A percentile compares a stretch with the other conserved stretches of the same genome.
Evolutionary conservation across 345 rosid genomes (phyloP).

Genomic region (Corchorus olitorius): DNA sequence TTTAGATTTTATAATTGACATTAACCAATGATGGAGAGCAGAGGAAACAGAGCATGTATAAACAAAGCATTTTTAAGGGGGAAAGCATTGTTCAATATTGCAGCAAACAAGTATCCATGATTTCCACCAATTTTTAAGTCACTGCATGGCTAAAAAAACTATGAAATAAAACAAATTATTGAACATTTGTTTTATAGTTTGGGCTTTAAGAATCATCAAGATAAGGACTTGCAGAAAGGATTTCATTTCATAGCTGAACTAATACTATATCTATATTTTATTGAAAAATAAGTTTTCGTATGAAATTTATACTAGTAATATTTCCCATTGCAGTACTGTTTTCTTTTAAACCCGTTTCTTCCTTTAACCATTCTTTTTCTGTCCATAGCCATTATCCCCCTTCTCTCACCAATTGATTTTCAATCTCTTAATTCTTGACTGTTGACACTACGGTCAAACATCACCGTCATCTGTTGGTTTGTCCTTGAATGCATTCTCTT

Average conservation of each 20-base stretch:
- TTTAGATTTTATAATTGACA: no score
- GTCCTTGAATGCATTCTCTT: conserved; percentile 21
- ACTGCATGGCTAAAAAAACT: no score
- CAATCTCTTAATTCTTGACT: not conserved
- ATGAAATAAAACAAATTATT: no score
- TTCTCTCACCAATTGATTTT: conserved; percentile 27
- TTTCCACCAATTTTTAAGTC: no score
- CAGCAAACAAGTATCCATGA: no score
- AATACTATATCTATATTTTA: not conserved
- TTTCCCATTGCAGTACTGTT: not conserved
- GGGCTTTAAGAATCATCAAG: no score
- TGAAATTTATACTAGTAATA: not conserved
- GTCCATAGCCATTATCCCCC: not conserved
- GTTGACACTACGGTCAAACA: not conserved
- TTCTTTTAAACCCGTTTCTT: conserved; percentile 2
- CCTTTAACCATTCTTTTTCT: not conserved
- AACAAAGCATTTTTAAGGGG: no score
- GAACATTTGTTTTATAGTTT: no score
- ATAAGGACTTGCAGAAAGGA: no score
- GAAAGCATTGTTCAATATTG: no score
- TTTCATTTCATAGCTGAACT: not conserved
- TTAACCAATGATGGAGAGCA: no score
- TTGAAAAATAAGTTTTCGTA: not conserved
- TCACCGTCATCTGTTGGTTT: conserved; percentile 4
- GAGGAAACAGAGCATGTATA: no score